Percentiles rank a stretch among this genome's conserved stretches.
phyloP scores from a whole-genome alignment of 225 moss, liverwort and hornwort genomes.

The Thuidium tamariscinum region DNA sequence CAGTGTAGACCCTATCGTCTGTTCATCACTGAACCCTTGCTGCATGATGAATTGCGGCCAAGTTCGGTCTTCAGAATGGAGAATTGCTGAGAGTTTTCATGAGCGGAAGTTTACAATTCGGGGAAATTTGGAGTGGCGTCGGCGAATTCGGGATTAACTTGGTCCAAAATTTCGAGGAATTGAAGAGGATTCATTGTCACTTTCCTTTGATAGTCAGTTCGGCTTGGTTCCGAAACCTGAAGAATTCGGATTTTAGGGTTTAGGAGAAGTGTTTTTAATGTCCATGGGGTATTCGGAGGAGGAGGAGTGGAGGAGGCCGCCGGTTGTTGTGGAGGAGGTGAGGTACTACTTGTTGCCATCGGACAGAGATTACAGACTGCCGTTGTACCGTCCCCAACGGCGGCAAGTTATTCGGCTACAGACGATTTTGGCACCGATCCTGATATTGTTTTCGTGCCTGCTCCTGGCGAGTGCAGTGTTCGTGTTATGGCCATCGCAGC shows the following conservation, averaged over 20 bases:
- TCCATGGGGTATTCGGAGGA: slow-evolving; percentile 24
- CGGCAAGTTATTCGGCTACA: not conserved
- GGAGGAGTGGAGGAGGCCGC: not conserved
- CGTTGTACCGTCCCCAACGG: slow-evolving; percentile 11
- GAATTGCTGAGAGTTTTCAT: not conserved
- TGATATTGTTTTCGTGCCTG: slow-evolving; percentile 15
- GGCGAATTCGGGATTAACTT: not conserved
- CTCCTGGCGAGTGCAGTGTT: slow-evolving; percentile 27
- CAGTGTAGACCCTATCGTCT: not conserved
- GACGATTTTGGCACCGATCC: not conserved
- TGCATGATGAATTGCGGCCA: not conserved
- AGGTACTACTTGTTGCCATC: slow-evolving; percentile 42
- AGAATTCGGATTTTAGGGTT: not conserved
- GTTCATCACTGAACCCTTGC: not conserved
- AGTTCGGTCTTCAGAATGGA: not conserved
- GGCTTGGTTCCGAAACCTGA: not conserved
- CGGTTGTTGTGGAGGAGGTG: slow-evolving; percentile 31
- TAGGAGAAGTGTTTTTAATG: not conserved
- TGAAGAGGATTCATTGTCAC: not conserved
- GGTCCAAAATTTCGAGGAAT: not conserved
- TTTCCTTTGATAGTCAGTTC: not conserved
- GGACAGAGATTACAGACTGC: slow-evolving; percentile 22
- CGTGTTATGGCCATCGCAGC: slow-evolving; percentile 51
- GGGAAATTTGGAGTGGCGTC: not conserved
- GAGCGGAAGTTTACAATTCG: no score